A percentile compares a stretch with the other conserved stretches of the same genome.
Conservation (phyloP, 164 flowering plant species). For the Vitis cinerea region DNA sequence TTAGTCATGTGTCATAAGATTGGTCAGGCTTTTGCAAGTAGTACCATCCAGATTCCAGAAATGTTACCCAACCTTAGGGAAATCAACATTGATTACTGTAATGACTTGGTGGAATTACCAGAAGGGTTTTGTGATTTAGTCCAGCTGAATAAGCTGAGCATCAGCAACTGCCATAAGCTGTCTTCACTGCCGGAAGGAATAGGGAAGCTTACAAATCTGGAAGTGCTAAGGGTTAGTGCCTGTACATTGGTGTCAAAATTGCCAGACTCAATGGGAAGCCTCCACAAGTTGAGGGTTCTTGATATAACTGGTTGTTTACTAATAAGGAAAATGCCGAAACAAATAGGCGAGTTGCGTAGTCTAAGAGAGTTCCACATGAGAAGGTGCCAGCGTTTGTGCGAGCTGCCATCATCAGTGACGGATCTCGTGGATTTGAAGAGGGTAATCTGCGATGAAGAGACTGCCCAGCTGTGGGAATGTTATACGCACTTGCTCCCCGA, state of each 20-base stretch:
- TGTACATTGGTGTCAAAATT: conserved; percentile 30
- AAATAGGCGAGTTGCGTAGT: conserved; percentile 25
- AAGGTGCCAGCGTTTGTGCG: conserved; percentile 22
- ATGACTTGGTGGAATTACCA: conserved; percentile 33
- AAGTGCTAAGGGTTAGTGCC: conserved; percentile 34
- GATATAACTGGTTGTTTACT: conserved; percentile 36
- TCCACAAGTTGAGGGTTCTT: conserved; percentile 23
- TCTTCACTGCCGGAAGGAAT: conserved; percentile 24
- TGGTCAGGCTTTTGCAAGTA: conserved; percentile 18
- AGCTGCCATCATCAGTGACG: conserved; percentile 25
- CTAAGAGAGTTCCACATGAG: conserved; percentile 30
- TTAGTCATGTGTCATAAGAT: conserved; percentile 30
- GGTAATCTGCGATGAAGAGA: conserved; percentile 39
- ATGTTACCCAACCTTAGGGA: conserved; percentile 34
- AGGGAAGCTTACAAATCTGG: conserved; percentile 24
- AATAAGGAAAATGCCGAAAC: conserved; percentile 27
- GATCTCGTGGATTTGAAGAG: conserved; percentile 21
- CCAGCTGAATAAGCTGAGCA: conserved; percentile 28
- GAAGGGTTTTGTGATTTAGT: conserved; percentile 23
- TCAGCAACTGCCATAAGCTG: conserved; percentile 42
- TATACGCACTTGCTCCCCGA: neutral
- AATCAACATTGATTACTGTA: conserved; percentile 37
- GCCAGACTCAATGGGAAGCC: conserved; percentile 30
- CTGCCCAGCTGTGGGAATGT: conserved; percentile 21
- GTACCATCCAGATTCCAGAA: conserved; percentile 3